Evolutionary conservation across 176 grass and related monocot genomes (phyloP).

Genomic region (Urochloa ruziziensis): DNA sequence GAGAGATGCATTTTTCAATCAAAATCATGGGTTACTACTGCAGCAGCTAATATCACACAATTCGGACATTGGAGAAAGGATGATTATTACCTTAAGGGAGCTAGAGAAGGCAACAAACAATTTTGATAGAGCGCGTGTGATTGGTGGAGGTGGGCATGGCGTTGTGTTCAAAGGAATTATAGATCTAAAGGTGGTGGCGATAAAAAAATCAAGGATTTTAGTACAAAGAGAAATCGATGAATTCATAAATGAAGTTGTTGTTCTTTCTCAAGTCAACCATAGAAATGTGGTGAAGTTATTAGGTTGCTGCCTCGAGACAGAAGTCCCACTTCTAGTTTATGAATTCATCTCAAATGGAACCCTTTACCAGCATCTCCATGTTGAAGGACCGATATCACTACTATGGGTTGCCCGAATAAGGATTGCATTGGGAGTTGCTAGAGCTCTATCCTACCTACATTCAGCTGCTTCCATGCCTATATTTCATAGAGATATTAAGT

Average conservation of each 20-base stretch:
- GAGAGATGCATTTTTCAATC: slow-evolving; percentile 30
- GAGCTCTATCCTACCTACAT: slow-evolving; percentile 54
- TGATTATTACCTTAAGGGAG: slow-evolving; percentile 41
- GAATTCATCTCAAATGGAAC: slow-evolving; percentile 68
- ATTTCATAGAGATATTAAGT: slow-evolving; percentile 61
- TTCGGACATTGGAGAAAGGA: slow-evolving; percentile 38
- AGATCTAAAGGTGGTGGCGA: slow-evolving; percentile 40
- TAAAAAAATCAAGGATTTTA: slow-evolving; percentile 54
- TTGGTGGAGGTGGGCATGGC: slow-evolving; percentile 48
- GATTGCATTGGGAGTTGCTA: slow-evolving; percentile 40
- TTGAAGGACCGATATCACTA: slow-evolving; percentile 8
- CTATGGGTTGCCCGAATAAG: slow-evolving; percentile 37
- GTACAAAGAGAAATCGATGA: slow-evolving; percentile 47
- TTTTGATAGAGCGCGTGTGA: slow-evolving; percentile 32
- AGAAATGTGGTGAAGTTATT: slow-evolving; percentile 57
- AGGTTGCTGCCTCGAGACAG: slow-evolving; percentile 55
- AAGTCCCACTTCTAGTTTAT: slow-evolving; percentile 53
- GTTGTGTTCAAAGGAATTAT: slow-evolving; percentile 50
- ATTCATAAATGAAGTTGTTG: slow-evolving; percentile 53
- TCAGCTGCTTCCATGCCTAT: slow-evolving; percentile 32
- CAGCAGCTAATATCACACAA: slow-evolving; percentile 33
- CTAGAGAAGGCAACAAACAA: slow-evolving; percentile 50
- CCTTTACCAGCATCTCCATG: slow-evolving; percentile 37
- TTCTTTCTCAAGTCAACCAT: slow-evolving; percentile 58
- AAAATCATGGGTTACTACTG: slow-evolving; percentile 40